Conservation (phyloP, 2,329 filamentous ascomycete genomes). For the Colletotrichum gigasporum region DNA sequence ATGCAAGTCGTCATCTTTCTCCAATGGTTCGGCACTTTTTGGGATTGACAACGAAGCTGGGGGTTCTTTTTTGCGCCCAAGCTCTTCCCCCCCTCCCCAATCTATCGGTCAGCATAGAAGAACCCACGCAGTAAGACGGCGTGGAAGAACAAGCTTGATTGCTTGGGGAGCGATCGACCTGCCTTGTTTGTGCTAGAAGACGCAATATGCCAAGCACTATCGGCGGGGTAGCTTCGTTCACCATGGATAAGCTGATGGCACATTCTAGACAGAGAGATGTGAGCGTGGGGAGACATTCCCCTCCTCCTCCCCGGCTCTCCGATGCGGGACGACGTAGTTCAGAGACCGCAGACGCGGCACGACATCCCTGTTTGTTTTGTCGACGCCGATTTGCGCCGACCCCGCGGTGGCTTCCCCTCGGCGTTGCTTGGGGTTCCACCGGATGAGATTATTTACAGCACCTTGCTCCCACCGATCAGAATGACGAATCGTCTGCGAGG, state of each 20-base stretch:
- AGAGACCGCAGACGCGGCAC: too few species aligned
- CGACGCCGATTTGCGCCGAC: too few species aligned
- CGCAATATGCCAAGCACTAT: conserved; percentile 8
- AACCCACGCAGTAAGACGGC: neutral
- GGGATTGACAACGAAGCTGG: neutral
- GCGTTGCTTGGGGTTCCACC: neutral
- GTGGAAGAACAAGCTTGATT: neutral
- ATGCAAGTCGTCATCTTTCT: conserved; percentile 5
- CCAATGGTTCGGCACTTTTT: neutral
- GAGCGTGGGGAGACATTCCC: neutral
- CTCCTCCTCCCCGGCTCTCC: too few species aligned
- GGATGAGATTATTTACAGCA: neutral
- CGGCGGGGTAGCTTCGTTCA: conserved; percentile 3
- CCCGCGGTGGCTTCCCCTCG: neutral
- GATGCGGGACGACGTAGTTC: too few species aligned
- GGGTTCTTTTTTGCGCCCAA: too few species aligned
- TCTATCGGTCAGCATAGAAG: too few species aligned
- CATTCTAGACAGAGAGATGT: neutral
- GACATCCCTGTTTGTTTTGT: too few species aligned
- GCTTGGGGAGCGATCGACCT: conserved; percentile 11
- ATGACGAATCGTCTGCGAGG: neutral
- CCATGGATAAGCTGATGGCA: conserved; percentile 15
- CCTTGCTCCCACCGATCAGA: neutral
- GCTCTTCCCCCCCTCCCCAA: neutral
- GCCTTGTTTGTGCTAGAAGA: conserved; percentile 22